phyloP scores from a whole-genome alignment of 2,329 filamentous ascomycete genomes.

The Coniochaeta hoffmannii region DNA sequence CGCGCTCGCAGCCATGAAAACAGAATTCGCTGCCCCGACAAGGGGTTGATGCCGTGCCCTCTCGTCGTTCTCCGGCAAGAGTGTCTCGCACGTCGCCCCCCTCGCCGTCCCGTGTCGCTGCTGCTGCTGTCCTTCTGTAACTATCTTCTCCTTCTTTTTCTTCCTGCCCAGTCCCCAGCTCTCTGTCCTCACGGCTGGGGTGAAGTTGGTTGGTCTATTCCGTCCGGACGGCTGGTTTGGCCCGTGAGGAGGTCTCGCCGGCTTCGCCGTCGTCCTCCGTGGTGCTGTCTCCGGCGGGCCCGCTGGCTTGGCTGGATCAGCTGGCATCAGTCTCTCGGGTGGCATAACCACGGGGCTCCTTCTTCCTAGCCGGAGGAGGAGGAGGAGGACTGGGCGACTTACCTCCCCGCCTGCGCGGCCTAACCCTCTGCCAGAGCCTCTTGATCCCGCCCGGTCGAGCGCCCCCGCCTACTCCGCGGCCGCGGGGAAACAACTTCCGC shows the following conservation, averaged over 20 bases:
- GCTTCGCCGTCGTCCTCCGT: no score
- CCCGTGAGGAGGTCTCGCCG: no score
- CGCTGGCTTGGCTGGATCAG: neutral
- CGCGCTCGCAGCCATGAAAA: neutral
- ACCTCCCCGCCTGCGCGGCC: neutral
- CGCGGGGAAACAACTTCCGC: no score
- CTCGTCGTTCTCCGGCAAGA: neutral
- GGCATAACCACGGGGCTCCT: no score
- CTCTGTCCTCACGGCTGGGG: neutral
- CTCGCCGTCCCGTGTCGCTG: neutral
- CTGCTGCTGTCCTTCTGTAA: neutral
- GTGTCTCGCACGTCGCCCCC: neutral
- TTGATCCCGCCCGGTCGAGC: no score
- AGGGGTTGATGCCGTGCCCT: neutral
- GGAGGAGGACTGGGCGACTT: neutral
- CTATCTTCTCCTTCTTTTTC: neutral
- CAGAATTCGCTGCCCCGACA: neutral
- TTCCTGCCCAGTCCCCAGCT: neutral
- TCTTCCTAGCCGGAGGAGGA: neutral
- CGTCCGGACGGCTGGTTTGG: no score
- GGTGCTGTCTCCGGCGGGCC: no score
- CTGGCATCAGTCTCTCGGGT: neutral
- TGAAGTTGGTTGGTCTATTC: neutral
- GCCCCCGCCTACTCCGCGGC: no score
- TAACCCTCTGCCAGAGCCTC: neutral